phyloP scores from a whole-genome alignment of 441 rosid species.

The Corymbia citriodora region DNA sequence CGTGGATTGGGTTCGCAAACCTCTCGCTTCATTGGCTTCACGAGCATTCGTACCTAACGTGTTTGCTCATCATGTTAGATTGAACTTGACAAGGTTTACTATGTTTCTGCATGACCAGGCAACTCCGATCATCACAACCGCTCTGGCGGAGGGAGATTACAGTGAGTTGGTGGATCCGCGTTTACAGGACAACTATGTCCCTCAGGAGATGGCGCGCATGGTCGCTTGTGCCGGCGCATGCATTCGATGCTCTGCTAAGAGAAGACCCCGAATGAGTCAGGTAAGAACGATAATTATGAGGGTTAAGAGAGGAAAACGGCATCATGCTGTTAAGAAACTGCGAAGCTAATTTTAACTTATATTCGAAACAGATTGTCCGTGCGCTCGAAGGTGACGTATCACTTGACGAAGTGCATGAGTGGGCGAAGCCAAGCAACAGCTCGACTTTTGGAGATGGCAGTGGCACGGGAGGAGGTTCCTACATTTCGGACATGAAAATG shows the following conservation, averaged over 20 bases:
- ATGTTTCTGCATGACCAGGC: constrained; percentile 40
- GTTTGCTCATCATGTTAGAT: not conserved
- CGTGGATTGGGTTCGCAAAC: constrained; percentile 63
- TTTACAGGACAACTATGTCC: constrained; percentile 43
- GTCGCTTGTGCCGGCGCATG: constrained; percentile 72
- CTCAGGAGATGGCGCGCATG: constrained; percentile 62
- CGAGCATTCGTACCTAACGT: not conserved
- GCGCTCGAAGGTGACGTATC: constrained; percentile 71
- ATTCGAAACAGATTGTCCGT: constrained; percentile 62
- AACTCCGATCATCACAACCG: constrained; percentile 48
- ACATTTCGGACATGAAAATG: constrained; percentile 43
- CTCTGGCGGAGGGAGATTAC: constrained; percentile 49
- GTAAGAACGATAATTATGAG: constrained; percentile 13
- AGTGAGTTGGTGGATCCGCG: constrained; percentile 54
- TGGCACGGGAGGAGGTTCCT: constrained; percentile 28
- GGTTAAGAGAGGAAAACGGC: not conserved
- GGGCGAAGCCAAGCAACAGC: constrained; percentile 26
- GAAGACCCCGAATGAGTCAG: constrained; percentile 86
- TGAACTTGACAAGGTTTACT: not conserved
- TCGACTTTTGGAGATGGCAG: constrained; percentile 14
- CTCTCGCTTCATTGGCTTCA: not conserved
- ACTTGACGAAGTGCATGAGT: constrained; percentile 56
- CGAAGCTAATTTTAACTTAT: not conserved
- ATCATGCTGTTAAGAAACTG: not conserved
- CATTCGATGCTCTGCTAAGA: constrained; percentile 59